Percentiles rank a stretch among this genome's conserved stretches.
phyloP scores from a whole-genome alignment of 176 grass and related monocot genomes.

The maize (Zea mays) region Zm-B73-REFERENCE-NAM-5.0 NC_050104.1:121885001-121885500 shows the following conservation, averaged over 20 bases:
- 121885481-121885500: not conserved
- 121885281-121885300: not conserved
- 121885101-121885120: constrained; percentile 58
- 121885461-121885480: constrained; percentile 1
- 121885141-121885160: constrained; percentile 97
- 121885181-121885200: constrained; percentile 72
- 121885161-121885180: constrained; percentile 89
- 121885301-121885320: not conserved
- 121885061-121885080: too few species aligned
- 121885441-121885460: not conserved
- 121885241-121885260: constrained; percentile 21
- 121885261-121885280: not conserved
- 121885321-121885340: not conserved
- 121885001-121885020: constrained; percentile 6
- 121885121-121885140: constrained; percentile 85
- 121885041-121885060: not conserved
- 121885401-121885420: not conserved
- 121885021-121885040: not conserved
- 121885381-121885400: not conserved
- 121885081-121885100: not conserved
- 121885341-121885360: too few species aligned
- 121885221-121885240: constrained; percentile 83
- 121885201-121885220: constrained; percentile 73
- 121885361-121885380: too few species aligned
- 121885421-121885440: not conserved